phyloP scores from a whole-genome alignment of 1,139 yeast species.

The Candida mesenterica region DNA sequence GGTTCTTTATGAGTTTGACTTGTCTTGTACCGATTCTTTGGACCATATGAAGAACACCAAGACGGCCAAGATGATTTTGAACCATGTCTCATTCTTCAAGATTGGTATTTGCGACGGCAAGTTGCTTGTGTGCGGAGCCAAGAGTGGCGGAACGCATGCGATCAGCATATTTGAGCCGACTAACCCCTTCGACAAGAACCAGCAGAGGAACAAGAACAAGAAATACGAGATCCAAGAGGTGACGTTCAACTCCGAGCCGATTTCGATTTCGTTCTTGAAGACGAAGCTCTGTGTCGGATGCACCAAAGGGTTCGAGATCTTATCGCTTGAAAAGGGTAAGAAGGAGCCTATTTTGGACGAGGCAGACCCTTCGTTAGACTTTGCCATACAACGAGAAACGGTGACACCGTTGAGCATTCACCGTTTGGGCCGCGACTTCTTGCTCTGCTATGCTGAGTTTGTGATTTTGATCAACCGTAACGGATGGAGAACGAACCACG shows the following conservation, averaged over 20 bases:
- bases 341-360: slow-evolving; percentile 84
- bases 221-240: slow-evolving; percentile 73
- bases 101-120: slow-evolving; percentile 91
- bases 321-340: slow-evolving; percentile 73
- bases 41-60: slow-evolving; percentile 69
- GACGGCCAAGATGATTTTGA: slow-evolving; percentile 74
- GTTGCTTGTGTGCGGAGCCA: slow-evolving; percentile 86
- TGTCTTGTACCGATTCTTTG: slow-evolving; percentile 64
- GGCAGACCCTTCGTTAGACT: slow-evolving; percentile 94
- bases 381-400: slow-evolving; percentile 80
- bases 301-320: slow-evolving; percentile 93
- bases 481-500: slow-evolving; percentile 95
- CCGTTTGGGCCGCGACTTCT: slow-evolving; percentile 81
- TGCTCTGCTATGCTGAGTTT: slow-evolving; percentile 86
- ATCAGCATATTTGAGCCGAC: slow-evolving; percentile 84
- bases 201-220: slow-evolving; percentile 60
- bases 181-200: slow-evolving; percentile 55
- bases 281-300: slow-evolving; percentile 92
- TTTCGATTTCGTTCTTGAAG: slow-evolving; percentile 85
- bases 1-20: slow-evolving; percentile 77
- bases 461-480: slow-evolving; percentile 91
- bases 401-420: slow-evolving; percentile 91
- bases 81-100: slow-evolving; percentile 85
- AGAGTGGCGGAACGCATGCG: slow-evolving; percentile 70
- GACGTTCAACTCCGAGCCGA: slow-evolving; percentile 81